These are phyloP conservation scores for Neonectria coccinea DNA, from an alignment of 2,329 filamentous ascomycete genomes.

Conservation along the genomic window DNA sequence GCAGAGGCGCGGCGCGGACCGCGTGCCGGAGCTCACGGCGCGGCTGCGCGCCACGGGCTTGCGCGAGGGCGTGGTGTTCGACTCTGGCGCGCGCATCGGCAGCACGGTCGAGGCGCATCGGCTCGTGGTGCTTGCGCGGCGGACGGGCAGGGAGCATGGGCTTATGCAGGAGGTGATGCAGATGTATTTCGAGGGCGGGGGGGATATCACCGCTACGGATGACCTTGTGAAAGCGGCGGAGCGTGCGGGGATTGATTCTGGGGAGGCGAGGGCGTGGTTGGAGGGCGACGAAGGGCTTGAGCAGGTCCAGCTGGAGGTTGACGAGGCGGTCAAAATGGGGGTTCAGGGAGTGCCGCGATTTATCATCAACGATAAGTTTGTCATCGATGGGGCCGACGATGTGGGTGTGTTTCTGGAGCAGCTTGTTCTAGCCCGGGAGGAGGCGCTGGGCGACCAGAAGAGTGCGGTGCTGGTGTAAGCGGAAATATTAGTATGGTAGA, in stretches of 20 bases:
- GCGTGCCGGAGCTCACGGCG: conserved; percentile 66
- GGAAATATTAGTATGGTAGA: not conserved
- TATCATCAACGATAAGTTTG: conserved; percentile 74
- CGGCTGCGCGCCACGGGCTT: conserved; percentile 70
- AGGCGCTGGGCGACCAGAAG: conserved; percentile 25
- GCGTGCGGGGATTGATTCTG: conserved; percentile 64
- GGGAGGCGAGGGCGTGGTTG: conserved; percentile 66
- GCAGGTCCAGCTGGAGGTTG: conserved; percentile 68
- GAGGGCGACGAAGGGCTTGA: conserved; percentile 64
- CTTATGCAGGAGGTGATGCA: conserved; percentile 74
- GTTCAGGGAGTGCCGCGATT: conserved; percentile 81
- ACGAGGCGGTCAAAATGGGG: conserved; percentile 61
- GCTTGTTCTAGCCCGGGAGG: conserved; percentile 65
- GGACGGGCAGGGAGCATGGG: conserved; percentile 64
- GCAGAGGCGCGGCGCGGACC: conserved; percentile 74
- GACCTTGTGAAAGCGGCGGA: conserved; percentile 65
- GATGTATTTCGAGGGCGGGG: conserved; percentile 73
- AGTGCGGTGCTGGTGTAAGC: not conserved
- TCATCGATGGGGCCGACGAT: conserved; percentile 79
- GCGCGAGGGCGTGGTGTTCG: conserved; percentile 78
- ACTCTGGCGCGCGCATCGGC: conserved; percentile 64
- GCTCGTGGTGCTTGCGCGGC: conserved; percentile 75
- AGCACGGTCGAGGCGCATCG: conserved; percentile 61
- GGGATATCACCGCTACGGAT: conserved; percentile 70
- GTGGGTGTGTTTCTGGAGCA: conserved; percentile 73